Evolutionary conservation across 345 rosid species (phyloP), one percentile per base, ranked within the genome.

Genomic region (Laguncularia racemosa): DNA sequence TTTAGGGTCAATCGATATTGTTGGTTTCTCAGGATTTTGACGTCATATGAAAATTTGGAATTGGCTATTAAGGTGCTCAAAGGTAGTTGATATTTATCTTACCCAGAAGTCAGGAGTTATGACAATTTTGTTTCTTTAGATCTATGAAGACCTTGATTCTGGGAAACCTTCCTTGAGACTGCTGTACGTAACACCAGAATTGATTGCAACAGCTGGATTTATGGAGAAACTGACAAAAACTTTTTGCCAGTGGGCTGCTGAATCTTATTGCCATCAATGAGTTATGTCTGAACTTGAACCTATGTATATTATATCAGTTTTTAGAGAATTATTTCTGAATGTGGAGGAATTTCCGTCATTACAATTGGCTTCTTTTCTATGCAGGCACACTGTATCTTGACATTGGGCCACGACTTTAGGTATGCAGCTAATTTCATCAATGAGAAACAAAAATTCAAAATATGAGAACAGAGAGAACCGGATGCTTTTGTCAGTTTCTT

Each of bases 371-470:
- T 26, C 53, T 63, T 58, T 56, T 69, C 26, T 68, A 45, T 59
- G 67, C 88, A 93, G 96, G 97, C 97, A 57, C 99, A 93, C 65
- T 93, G 97, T 76, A 85, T 92, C 76, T 92, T 97, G 60, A 69
- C 91, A 14, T 93, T 97, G 99, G 97, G 99, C 62, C 97, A 93
- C 61, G 96, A 93, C 76, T 93, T 93, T 84, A 93, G 98, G 98
- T 86, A 73, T 50, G 78, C 71, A 19, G 50, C 54, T 59, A 12
- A 51, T 76, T 66, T 33, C 23, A 56, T 16, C 50, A 57, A 44
- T 64, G 19, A 64, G 53, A 38, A 12, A 46, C 18, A 13, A 12
- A 40, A 13, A 19, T 13, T 20, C 14, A 20, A 13, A 19, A 9
- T 13, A 20, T 7, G 33, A 23, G 14, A 23, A 3, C 23, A 53